Evolutionary conservation across 805 yeast genomes (phyloP), one percentile per base, ranked within the genome.

Genomic region (Cyberlindnera xylosilytica): DNA sequence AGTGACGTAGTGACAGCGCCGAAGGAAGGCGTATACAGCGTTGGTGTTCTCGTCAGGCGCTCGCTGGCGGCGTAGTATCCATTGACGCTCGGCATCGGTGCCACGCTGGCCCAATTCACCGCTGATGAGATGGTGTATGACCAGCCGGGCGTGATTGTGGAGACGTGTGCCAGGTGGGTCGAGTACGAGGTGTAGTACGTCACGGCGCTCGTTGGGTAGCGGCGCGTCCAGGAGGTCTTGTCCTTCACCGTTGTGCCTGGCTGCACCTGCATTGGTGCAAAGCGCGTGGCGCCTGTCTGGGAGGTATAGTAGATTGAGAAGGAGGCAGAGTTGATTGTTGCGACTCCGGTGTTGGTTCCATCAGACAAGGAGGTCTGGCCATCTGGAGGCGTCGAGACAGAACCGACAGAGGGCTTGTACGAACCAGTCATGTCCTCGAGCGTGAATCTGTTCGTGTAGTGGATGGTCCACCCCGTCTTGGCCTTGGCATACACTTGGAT

Each of bases 261-360:
- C 64, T 88, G 96, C 45, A 71, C 61, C 66, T 90, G 97, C 96
- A 89, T 87, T 40, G 97, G 97, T 1, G 98, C 97, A 62, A 66
- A 87, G 54, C 90, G 76, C 9, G 86, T 78, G 17, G 53, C 63
- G 23, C 96, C 96, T 0, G 93, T 83, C 66, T 91, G 98, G 53
- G 54, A 49, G 3, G 87, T 75, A 65, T 90, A 91, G 2, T 95
- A 74, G 6, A 89, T 66, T 3, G 81, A 59, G 61, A 83, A 83
- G 3, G 88, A 81, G 11, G 60, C 63, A 0, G 79, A 64, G 24
- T 69, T 69, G 6, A 65, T 64, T 4, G 76, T 69, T 7, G 68
- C 59, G 9, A 62, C 63, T 4, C 69, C 73, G 1, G 74, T 62
- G n/a, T 63, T 60, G 9, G 60, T 61, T 3, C 61, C 56, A 20